Evolutionary conservation across 129 eudicot genomes (phyloP).

Genomic region (Daucus carota): DNA sequence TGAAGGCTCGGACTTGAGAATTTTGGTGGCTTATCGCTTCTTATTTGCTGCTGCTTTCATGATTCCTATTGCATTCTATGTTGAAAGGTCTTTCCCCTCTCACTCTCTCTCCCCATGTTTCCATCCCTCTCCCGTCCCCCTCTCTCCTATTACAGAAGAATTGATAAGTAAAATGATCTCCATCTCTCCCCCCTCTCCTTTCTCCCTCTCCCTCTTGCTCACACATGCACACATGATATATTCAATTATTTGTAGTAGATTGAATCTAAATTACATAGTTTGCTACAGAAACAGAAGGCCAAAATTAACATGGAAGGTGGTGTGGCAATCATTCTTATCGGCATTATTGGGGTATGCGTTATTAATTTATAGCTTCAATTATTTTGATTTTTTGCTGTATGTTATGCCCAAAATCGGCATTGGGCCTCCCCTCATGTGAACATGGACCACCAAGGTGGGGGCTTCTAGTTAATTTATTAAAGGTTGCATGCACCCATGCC

Average conservation of each 20-base stretch:
- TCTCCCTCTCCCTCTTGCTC: background rate
- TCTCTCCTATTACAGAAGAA: no score
- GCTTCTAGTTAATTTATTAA: no score
- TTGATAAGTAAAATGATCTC: no score
- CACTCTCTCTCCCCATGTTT: background rate
- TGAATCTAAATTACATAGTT: background rate
- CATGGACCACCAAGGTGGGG: no score
- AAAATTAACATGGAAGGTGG: conserved; percentile 20
- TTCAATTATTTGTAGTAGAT: background rate
- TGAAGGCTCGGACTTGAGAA: background rate
- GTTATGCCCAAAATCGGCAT: no score
- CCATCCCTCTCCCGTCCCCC: background rate
- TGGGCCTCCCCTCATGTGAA: no score
- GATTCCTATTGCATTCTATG: background rate
- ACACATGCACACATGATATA: background rate
- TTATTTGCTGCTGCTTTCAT: background rate
- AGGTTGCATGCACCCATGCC: no score
- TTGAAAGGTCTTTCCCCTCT: background rate
- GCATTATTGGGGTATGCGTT: conserved; percentile 19
- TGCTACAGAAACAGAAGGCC: conserved; percentile 19
- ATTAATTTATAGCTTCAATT: background rate
- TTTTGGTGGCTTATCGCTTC: conserved; percentile 1
- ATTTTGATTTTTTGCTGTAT: background rate
- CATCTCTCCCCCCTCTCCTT: background rate
- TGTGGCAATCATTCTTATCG: conserved; percentile 13